Base-by-base conservation (phyloP, 306 rosid species). In the Quercus berberidifolia region DNA sequence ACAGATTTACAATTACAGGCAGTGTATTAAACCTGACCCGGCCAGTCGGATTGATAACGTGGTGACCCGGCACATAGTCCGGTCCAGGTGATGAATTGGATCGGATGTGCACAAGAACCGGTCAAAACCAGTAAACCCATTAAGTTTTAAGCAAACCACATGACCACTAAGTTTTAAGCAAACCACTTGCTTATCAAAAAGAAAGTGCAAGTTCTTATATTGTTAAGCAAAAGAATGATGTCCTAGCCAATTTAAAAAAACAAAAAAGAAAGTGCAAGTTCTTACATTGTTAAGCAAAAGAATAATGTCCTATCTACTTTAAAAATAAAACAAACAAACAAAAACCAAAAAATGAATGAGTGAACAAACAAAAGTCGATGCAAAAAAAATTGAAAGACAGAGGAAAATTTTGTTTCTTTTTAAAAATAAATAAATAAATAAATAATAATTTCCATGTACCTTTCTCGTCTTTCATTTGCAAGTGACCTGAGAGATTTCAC, bases 401-500 rank as follows among this genome's bases (percentile, higher is more conserved):
- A 38, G 46, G 10, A 7, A 7, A 38, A 1, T 7, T 38, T 38
- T 38, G 3, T 38, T 38, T 38, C 46, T 38, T 38, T 46, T 68
- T 81, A 73, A 79, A 23, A 49, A 31, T 57, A 30, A 63, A 38
- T 7, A 38, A 38, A 38, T 35, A 35, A 35, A 35, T 38, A 38
- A 6, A 1, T 35, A 35, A 38, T 2, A 38, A 38, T 7, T 65
- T 60, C 81, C n/a, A 38, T 80, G 26, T 88, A 92, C 99, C 95
- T 92, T 80, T 92, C 96, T 46, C 95, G 95, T 73, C 86, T 92
- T 89, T 94, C 99, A 82, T 94, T 93, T 73, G 97, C 93, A 70
- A 94, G 89, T 67, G 97, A 91, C 82, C 99, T 86, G 26, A 92
- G 88, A 81, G 95, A 90, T 87, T 84, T 94, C 33, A 90, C 93